A percentile compares a stretch with the other conserved stretches of the same genome.
These are phyloP conservation scores for Nannizzia gypsea DNA, from an alignment of 2,329 filamentous ascomycete genomes.

Conservation along the genomic window DNA sequence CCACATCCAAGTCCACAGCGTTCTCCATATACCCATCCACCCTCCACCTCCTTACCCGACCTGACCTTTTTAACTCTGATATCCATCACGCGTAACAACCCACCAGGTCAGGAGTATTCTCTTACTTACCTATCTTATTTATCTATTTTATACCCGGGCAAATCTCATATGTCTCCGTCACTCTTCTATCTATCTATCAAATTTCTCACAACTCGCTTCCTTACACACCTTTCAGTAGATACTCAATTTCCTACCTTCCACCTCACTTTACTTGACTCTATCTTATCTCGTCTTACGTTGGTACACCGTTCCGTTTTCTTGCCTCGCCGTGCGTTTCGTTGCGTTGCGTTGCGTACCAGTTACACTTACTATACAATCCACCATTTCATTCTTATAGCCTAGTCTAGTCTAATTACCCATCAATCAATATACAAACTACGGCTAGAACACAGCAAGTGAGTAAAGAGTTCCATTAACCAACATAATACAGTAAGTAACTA, in stretches of 20 bases:
- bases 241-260: not conserved
- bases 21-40: not conserved
- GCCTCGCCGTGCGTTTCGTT: not conserved
- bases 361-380: not conserved
- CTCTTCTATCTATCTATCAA: no score
- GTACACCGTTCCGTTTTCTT: no score
- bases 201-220: no score
- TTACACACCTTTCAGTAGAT: no score
- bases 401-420: not conserved
- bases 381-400: not conserved
- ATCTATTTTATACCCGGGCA: not conserved
- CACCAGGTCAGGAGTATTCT: not conserved
- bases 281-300: no score
- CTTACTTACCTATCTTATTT: not conserved
- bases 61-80: no score
- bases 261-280: not conserved
- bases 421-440: not conserved
- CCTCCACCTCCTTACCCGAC: no score
- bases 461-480: not conserved
- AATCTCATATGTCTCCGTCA: no score
- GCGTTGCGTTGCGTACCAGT: not conserved
- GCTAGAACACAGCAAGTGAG: not conserved
- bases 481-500: not conserved
- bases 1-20: not conserved
- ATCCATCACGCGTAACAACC: not conserved